Evolutionary conservation across 495 filamentous ascomycete genomes (phyloP).

Genomic region (Immersiella caudata): DNA sequence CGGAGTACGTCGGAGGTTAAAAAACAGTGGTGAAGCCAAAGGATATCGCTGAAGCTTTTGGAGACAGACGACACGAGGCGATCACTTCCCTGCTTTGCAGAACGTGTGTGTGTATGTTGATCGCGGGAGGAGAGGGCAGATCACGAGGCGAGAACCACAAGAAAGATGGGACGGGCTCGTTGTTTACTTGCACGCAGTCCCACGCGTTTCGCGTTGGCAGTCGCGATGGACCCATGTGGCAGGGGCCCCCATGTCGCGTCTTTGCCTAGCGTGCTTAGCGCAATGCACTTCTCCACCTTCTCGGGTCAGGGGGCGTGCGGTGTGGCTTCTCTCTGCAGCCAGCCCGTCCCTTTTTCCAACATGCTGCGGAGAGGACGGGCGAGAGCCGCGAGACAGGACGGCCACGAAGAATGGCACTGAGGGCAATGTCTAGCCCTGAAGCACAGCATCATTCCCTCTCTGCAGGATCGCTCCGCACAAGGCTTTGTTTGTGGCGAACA

Average conservation of each 20-base stretch:
- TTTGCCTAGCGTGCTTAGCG: slow-evolving; percentile 8
- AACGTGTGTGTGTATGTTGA: slow-evolving; percentile 1
- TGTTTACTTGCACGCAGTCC: slow-evolving; percentile 13
- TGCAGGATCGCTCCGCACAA: neutral
- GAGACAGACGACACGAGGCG: neutral
- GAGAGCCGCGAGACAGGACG: neutral
- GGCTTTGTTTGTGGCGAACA: slow-evolving; percentile 8
- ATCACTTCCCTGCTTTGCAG: slow-evolving; percentile 22
- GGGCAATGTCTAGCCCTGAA: slow-evolving; percentile 13
- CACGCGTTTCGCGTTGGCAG: slow-evolving; percentile 20
- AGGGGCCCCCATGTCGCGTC: slow-evolving; percentile 11
- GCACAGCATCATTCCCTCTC: slow-evolving; percentile 4
- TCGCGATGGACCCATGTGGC: slow-evolving; percentile 13
- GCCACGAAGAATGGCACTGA: slow-evolving; percentile 1
- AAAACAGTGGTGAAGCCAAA: neutral
- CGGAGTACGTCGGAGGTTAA: neutral
- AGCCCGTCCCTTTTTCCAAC: neutral
- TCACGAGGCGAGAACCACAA: slow-evolving; percentile 21
- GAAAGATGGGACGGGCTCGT: slow-evolving; percentile 16
- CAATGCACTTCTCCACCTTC: slow-evolving; percentile 15
- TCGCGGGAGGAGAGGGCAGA: slow-evolving; percentile 21
- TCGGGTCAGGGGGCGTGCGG: slow-evolving; percentile 15
- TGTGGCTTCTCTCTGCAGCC: slow-evolving; percentile 10
- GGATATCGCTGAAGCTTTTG: slow-evolving; percentile 1
- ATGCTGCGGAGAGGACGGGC: neutral